phyloP scores from a whole-genome alignment of 148 eudicot genomes.

The Spergularia marina region DNA sequence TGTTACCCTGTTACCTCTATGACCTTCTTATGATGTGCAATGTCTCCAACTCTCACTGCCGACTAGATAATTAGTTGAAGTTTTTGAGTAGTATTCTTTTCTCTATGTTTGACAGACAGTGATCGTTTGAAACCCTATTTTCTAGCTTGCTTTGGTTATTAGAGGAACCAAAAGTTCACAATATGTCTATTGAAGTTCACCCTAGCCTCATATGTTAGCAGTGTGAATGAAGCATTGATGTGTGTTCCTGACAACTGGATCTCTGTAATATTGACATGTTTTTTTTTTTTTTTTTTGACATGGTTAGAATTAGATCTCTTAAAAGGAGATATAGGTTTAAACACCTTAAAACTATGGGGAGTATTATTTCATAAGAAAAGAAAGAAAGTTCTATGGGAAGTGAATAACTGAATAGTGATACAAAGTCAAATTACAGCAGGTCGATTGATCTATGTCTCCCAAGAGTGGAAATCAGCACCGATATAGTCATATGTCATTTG shows the following conservation, averaged over 20 bases:
- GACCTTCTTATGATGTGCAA: background rate
- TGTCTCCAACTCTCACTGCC: background rate
- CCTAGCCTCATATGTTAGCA: background rate
- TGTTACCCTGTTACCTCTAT: constrained; percentile 29
- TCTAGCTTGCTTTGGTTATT: background rate
- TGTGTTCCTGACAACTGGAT: background rate
- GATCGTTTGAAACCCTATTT: background rate
- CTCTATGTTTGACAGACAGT: constrained; percentile 1
- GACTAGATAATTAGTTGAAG: background rate
- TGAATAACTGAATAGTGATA: no score
- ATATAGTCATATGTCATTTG: no score
- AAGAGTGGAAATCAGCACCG: no score
- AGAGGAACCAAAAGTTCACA: background rate
- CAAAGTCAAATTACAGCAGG: no score
- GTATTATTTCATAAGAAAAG: no score
- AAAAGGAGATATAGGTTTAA: no score
- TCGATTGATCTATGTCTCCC: no score
- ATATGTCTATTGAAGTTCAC: background rate
- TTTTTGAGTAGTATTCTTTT: background rate
- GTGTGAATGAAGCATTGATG: background rate
- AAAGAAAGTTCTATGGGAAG: no score
- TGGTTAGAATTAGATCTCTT: no score
- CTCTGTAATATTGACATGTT: background rate
- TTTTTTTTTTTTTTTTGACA: no score
- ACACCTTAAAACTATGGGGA: no score